Percentiles rank a stretch among this genome's conserved stretches.
phyloP scores from a whole-genome alignment of 1,139 yeast species.

The Candida sojae region DNA sequence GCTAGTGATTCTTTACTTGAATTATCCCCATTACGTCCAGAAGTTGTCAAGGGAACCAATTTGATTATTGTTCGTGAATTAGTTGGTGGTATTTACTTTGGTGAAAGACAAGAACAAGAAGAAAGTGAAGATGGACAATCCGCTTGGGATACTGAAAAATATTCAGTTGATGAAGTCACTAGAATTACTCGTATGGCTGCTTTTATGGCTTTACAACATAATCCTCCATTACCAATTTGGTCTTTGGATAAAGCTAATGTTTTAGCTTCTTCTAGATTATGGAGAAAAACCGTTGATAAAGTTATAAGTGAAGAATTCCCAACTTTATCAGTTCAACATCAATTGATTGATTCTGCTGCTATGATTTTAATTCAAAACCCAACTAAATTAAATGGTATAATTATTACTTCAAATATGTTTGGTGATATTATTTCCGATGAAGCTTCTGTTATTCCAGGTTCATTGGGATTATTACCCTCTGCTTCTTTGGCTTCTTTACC shows the following conservation, averaged over 20 bases:
- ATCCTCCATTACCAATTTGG: conserved; percentile 94
- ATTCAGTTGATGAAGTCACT: conserved; percentile 86
- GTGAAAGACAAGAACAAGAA: conserved; percentile 90
- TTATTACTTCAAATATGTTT: conserved; percentile 93
- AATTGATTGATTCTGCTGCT: conserved; percentile 96
- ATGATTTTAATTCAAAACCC: conserved; percentile 94
- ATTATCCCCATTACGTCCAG: conserved; percentile 82
- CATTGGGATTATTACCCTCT: conserved; percentile 91
- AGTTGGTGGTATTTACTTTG: conserved; percentile 97
- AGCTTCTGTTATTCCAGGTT: conserved; percentile 97
- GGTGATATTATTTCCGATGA: conserved; percentile 98
- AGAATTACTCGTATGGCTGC: conserved; percentile 99
- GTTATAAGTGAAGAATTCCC: conserved; percentile 89
- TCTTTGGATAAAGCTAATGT: conserved; percentile 97
- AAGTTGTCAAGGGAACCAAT: conserved; percentile 85
- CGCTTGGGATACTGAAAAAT: conserved; percentile 94
- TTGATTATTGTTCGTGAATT: conserved; percentile 92
- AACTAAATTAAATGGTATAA: conserved; percentile 84
- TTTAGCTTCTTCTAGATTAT: conserved; percentile 89
- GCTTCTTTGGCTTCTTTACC: conserved; percentile 96
- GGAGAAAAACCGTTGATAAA: conserved; percentile 92
- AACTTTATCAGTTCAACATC: conserved; percentile 80
- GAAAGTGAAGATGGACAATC: conserved; percentile 62
- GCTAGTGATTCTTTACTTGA: conserved; percentile 84
- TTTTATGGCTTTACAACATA: conserved; percentile 87